Evolutionary conservation across 2,329 filamentous ascomycete species (phyloP), one percentile per base, ranked within the genome.

Genomic region (Ophiocordyceps unilateralis): DNA sequence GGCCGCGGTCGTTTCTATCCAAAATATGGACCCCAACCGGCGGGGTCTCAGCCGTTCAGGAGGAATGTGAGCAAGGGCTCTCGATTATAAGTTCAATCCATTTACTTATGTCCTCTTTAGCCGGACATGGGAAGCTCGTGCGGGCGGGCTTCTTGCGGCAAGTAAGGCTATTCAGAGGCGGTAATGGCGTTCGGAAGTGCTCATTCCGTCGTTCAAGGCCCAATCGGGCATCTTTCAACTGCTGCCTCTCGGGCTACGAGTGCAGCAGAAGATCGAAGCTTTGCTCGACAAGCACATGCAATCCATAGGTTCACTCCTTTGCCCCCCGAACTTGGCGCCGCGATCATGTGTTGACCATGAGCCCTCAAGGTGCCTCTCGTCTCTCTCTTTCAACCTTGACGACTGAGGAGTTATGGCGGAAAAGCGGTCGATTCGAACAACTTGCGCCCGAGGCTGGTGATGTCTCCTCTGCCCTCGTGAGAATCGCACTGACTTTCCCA

Each of bases 151-250:
- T 81, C 53, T 58, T 88, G 39, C 77, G 81, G 47, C 81, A 86
- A 66, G 79, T 81, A 49, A 52, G 62, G 56, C 23, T 45, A 41
- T 47, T 39, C 4, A 4, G 19, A 43, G 20, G 22, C 44, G 14
- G 7, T n/a, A 2, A 15, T 19, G 26, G n/a, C 28, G 8, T 22
- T n/a, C 23, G 6, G 6, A 10, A 15, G 10, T 37, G 36, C 26
- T 42, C 32, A 40, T n/a, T 12, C 9, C 8, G 8, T 22, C 12
- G 21, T 38, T 22, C 11, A 41, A 87, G 77, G 80, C 86, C 19
- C 83, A 94, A 56, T 77, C 88, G 8, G 91, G 91, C 23, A 77
- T 96, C 30, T 98, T 95, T 53, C 91, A 98, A 55, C 71, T 94
- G 55, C 70, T 98, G 1, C 91, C 91, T 0, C 64, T 98, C 0